phyloP scores from a whole-genome alignment of 2,329 filamentous ascomycete genomes.

The Teratosphaeria pseudoeucalypti region DNA sequence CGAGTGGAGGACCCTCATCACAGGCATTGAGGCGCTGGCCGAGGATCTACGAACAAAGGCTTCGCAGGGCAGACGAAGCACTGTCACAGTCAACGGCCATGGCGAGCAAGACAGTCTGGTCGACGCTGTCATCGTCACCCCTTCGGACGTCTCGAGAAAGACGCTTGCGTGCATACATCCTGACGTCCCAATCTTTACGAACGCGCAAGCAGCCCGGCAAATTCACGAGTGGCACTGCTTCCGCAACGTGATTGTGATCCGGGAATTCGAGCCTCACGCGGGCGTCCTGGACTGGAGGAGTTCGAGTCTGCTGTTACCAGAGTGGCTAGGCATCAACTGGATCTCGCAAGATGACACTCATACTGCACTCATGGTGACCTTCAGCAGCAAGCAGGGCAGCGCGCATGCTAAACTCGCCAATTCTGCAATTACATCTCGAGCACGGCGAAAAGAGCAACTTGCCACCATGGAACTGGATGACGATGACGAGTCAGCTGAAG shows the following conservation, averaged over 20 bases:
- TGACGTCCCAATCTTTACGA: constrained; percentile 49
- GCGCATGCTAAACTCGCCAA: constrained; percentile 16
- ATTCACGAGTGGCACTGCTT: constrained; percentile 53
- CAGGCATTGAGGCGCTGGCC: constrained; percentile 45
- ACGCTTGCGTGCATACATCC: constrained; percentile 47
- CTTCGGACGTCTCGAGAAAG: constrained; percentile 9
- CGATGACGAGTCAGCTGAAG: constrained; percentile 36
- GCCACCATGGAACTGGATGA: constrained; percentile 10
- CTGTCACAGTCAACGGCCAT: constrained; percentile 7
- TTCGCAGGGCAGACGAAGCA: constrained; percentile 15
- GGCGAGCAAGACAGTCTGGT: constrained; percentile 30
- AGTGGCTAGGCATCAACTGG: constrained; percentile 52
- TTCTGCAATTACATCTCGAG: neutral
- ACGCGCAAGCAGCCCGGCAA: constrained; percentile 45
- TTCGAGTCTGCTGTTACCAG: constrained; percentile 40
- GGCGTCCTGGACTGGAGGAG: constrained; percentile 35
- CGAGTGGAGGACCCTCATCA: constrained; percentile 31
- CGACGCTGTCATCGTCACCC: constrained; percentile 49
- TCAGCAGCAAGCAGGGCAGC: constrained; percentile 27
- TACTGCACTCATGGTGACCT: constrained; percentile 50
- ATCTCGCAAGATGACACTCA: constrained; percentile 48
- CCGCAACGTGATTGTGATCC: constrained; percentile 41
- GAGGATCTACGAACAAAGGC: constrained; percentile 36
- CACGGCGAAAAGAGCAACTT: neutral
- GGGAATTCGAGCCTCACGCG: constrained; percentile 32